Evolutionary conservation across 169 alveolate genomes (phyloP), one percentile per base, ranked within the genome.

Genomic region (Pseudocohnilembus persalinus): DNA sequence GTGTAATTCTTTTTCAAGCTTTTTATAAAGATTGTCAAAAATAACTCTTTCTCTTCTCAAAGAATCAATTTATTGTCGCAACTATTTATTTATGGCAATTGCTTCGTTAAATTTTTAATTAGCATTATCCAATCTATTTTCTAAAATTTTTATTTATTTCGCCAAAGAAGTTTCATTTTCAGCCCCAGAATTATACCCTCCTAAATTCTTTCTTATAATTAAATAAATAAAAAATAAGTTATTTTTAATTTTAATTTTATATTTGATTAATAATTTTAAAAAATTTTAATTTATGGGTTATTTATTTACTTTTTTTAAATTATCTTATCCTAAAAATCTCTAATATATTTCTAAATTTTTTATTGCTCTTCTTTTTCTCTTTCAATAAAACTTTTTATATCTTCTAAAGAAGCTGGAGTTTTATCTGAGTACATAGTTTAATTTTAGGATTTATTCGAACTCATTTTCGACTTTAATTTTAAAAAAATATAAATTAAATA

Each of bases 61-160:
- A 31, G 93, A 88, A 88, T 97, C 97, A 49, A 97, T 97, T 81
- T 92, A 88, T 73, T 95, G 94, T 86, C 98, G 83, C 15, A 97
- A 89, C 63, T 88, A 89, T 83, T 94, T 97, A 92, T 97, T 96
- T 75, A 90, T 90, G 29, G 98, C 97, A 72, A 95, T 93, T 0
- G 96, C 95, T 85, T 93, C 96, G 89, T 93, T 93, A 91, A 94
- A 96, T 83, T 92, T 96, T 88, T 96, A 93, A 88, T 91, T 89
- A 0, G 98, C 97, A 89, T 97, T 96, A 82, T 97, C 99, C 6
- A 97, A 88, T 84, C 98, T 89, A 88, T 96, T 96, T 83, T 97
- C 99, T 82, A 97, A 91, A 81, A 95, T 92, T 73, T 94, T 92
- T 73, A 97, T 96, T 88, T 97, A 94, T 88, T 95, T 95, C 31